Percentiles rank a stretch among this genome's conserved stretches.
Conservation (phyloP, 371 early-diverging fungal species). For the Mortierella sp. region DNA sequence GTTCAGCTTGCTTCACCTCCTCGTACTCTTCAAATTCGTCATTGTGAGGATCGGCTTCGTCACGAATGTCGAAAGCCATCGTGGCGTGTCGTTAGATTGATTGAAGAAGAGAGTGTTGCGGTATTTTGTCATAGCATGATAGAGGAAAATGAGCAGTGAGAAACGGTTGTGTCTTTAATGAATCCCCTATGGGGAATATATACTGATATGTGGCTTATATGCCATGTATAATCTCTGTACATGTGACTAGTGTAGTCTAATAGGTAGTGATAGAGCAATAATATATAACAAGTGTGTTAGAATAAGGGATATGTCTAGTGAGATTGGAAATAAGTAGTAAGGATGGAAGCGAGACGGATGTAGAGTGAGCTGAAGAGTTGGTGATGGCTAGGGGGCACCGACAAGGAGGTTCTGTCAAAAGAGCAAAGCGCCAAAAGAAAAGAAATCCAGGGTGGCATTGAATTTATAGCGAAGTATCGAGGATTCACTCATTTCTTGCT, state of each 20-base stretch:
- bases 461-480: background rate
- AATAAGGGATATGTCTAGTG: background rate
- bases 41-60: slow-evolving; percentile 35
- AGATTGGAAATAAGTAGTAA: background rate
- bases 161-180: no score
- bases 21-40: slow-evolving; percentile 57
- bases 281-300: background rate
- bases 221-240: no score
- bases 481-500: background rate
- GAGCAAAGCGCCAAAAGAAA: background rate
- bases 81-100: background rate
- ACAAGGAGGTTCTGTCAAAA: background rate
- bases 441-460: background rate
- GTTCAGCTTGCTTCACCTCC: slow-evolving; percentile 37
- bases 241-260: no score
- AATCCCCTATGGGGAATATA: no score
- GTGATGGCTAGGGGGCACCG: background rate
- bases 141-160: background rate
- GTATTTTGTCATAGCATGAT: no score
- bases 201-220: no score
- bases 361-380: background rate
- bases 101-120: background rate
- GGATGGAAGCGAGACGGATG: background rate
- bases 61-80: slow-evolving; percentile 56
- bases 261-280: no score